These are phyloP conservation scores for Aspergillus sclerotiicarbonarius DNA, from an alignment of 495 filamentous ascomycete genomes.

Conservation along the genomic window DNA sequence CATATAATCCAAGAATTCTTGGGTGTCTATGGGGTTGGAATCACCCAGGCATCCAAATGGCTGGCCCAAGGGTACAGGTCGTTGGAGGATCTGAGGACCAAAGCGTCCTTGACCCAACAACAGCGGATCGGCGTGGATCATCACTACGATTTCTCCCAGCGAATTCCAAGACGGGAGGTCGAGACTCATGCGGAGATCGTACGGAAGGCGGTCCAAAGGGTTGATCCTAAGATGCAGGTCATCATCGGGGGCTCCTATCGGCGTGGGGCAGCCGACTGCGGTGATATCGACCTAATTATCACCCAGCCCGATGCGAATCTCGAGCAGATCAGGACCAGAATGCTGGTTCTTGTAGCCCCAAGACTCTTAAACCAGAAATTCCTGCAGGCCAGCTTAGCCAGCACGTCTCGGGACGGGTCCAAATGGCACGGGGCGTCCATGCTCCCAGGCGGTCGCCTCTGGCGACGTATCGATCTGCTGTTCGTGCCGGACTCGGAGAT, in stretches of 20 bases:
- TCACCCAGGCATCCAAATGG: constrained; percentile 71
- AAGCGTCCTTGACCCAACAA: constrained; percentile 65
- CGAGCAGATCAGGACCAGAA: constrained; percentile 57
- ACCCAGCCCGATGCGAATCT: constrained; percentile 64
- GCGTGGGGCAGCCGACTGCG: constrained; percentile 67
- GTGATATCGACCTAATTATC: constrained; percentile 85
- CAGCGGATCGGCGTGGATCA: constrained; percentile 79
- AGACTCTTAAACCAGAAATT: constrained; percentile 60
- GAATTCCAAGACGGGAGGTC: constrained; percentile 81
- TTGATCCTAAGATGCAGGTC: constrained; percentile 65
- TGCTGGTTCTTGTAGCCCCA: constrained; percentile 63
- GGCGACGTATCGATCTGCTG: constrained; percentile 85
- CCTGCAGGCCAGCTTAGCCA: constrained; percentile 53
- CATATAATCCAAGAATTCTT: constrained; percentile 64
- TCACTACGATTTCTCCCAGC: constrained; percentile 77
- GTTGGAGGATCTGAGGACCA: constrained; percentile 65
- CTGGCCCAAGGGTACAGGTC: constrained; percentile 71
- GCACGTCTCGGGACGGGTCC: constrained; percentile 47
- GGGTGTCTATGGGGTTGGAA: constrained; percentile 78
- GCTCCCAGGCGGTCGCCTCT: constrained; percentile 54
- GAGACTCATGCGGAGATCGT: constrained; percentile 67
- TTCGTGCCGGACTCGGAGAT: constrained; percentile 78
- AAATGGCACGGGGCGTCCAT: constrained; percentile 91
- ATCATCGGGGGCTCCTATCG: constrained; percentile 85
- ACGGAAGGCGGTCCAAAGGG: constrained; percentile 52